phyloP scores from a whole-genome alignment of 1,284 basidiomycete genomes.

The Leccinum insigne region DNA sequence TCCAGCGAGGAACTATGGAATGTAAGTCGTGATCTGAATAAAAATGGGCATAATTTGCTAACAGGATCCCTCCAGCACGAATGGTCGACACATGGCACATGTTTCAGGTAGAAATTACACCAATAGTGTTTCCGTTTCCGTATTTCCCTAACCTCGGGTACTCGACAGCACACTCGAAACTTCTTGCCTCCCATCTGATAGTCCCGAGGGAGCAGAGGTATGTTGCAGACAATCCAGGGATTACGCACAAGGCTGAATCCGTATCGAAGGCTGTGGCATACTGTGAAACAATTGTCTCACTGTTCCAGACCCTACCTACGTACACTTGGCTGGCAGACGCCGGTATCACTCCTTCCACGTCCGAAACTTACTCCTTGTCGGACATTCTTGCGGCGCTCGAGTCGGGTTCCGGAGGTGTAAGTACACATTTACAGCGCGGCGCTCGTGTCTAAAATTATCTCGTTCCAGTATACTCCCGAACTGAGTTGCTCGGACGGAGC shows the following conservation, averaged over 20 bases:
- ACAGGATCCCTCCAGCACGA: conserved; percentile 49
- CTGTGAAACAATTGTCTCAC: conserved; percentile 62
- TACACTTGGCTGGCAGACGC: conserved; percentile 68
- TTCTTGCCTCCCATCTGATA: conserved; percentile 59
- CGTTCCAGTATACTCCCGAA: conserved; percentile 50
- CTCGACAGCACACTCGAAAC: conserved; percentile 55
- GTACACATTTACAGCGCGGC: neutral
- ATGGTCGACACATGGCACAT: conserved; percentile 76
- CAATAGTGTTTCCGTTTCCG: neutral
- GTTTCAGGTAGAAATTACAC: conserved; percentile 49
- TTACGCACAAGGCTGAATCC: conserved; percentile 10
- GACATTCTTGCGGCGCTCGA: conserved; percentile 58
- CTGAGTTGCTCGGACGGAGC: conserved; percentile 52
- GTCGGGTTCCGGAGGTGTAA: conserved; percentile 46
- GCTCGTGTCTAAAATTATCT: conserved; percentile 1
- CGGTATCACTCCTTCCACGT: conserved; percentile 67
- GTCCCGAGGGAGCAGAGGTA: conserved; percentile 59
- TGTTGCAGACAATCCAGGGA: conserved; percentile 3
- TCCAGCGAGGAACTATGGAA: conserved; percentile 69
- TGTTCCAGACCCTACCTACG: conserved; percentile 68
- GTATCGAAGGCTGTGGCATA: conserved; percentile 62
- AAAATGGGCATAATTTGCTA: conserved; percentile 10
- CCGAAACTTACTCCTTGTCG: conserved; percentile 57
- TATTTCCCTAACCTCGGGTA: conserved; percentile 9
- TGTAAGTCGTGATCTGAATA: conserved; percentile 38